A percentile compares a stretch with the other conserved stretches of the same genome.
These are phyloP conservation scores for Neostapfia colusana DNA, from an alignment of 176 grass and related monocot species.

Conservation along the genomic window DNA sequence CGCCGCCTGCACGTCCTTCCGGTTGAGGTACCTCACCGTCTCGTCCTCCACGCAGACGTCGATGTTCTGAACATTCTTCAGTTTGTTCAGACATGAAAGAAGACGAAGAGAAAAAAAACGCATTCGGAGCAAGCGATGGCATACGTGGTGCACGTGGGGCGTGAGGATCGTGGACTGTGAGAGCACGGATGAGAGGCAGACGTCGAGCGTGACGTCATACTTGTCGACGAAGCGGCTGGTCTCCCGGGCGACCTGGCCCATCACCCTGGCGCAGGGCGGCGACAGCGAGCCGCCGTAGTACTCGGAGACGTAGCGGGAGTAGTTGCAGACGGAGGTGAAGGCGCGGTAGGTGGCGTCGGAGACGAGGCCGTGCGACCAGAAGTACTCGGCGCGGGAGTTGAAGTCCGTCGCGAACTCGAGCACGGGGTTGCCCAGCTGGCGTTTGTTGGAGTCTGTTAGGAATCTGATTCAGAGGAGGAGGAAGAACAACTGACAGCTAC, in stretches of 20 bases:
- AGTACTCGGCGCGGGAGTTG: constrained; percentile 91
- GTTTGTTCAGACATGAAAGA: too few species aligned
- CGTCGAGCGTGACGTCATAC: constrained; percentile 95
- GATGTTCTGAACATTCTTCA: too few species aligned
- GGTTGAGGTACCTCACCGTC: constrained; percentile 89
- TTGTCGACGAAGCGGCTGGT: constrained; percentile 97
- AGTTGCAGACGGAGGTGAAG: constrained; percentile 85
- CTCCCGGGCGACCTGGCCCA: constrained; percentile 93
- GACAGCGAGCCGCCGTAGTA: constrained; percentile 85
- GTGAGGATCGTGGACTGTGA: constrained; percentile 75
- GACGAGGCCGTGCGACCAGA: constrained; percentile 98
- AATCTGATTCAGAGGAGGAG: too few species aligned
- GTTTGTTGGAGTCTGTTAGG: neutral
- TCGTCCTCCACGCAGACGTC: constrained; percentile 98
- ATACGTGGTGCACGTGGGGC: constrained; percentile 50
- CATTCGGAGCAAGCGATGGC: too few species aligned
- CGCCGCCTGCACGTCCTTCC: constrained; percentile 77
- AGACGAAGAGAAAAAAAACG: too few species aligned
- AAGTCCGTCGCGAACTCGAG: constrained; percentile 92
- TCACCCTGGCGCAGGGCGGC: constrained; percentile 69
- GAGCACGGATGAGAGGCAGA: constrained; percentile 85
- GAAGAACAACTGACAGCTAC: too few species aligned
- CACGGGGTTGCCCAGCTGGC: constrained; percentile 81
- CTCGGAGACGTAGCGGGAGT: constrained; percentile 90
- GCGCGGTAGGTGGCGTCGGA: constrained; percentile 82